Evolutionary conservation across 345 rosid species (phyloP), one percentile per base, ranked within the genome.

Genomic region (Microthlaspi erraticum): DNA sequence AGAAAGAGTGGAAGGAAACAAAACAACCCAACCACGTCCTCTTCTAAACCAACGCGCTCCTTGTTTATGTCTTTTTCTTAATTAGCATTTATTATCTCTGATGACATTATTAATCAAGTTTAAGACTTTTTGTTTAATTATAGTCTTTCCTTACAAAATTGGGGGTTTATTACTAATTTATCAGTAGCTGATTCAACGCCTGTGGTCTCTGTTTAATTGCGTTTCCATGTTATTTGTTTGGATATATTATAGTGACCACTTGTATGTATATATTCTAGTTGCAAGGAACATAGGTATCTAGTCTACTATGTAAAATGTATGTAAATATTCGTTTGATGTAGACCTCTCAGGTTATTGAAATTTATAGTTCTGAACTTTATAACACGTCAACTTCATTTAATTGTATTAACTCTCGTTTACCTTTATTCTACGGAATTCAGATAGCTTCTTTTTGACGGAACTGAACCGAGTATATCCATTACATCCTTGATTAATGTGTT

Each of bases 1-100:
- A 69, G 74, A 69, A 70, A 70, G 75, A 76, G 75, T 64, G 56
- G 71, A 70, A 70, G 71, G 61, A 75, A 53, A 75, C 56, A 65
- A 68, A 75, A 57, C 71, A 76, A 63, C 61, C 56, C 79, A 70
- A 70, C 75, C 75, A 76, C 79, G 79, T 70, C 75, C 50, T 61
- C 67, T 49, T 69, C 75, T 55, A 39, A 55, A 74, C 68, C 66
- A 68, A 68, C 74, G 62, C 53, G 41, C 33, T 50, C 62, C 33
- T 34, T 58, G 44, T 49, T 64, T 70, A 31, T 70, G 71, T 62
- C 79, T 8, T 56, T 69, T 48, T 70, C 71, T 70, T 76, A 64
- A 41, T 70, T 70, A 54, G 64, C 61, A 67, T 65, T 66, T 39
- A 52, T 51, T 9, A 67, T 8, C 66, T 52, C 57, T 53, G 1